Percentiles rank a stretch among this genome's conserved stretches.
Evolutionary conservation across 2,329 filamentous ascomycete genomes (phyloP).

Genomic region (Fusarium azukiicola): DNA sequence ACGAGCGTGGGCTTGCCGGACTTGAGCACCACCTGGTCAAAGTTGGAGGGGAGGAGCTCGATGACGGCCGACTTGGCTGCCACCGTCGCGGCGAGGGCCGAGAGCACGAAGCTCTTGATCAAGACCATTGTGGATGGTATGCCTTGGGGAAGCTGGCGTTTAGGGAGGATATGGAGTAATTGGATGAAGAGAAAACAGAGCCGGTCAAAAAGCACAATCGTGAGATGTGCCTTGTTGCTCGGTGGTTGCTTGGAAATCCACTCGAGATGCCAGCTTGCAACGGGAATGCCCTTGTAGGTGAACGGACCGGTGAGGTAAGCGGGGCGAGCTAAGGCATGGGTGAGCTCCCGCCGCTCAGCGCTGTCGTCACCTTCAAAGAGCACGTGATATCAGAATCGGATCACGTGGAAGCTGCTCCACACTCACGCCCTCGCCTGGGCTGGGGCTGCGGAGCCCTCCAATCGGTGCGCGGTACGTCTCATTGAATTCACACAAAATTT

Average conservation of each 20-base stretch:
- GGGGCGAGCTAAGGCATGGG: slow-evolving; percentile 43
- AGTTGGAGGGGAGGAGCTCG: slow-evolving; percentile 94
- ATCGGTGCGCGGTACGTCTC: slow-evolving; percentile 57
- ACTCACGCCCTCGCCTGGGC: slow-evolving; percentile 46
- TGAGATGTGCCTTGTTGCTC: slow-evolving; percentile 36
- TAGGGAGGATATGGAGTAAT: not conserved
- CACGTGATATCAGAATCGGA: slow-evolving; percentile 15
- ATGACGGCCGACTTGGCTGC: slow-evolving; percentile 91
- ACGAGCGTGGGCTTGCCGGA: slow-evolving; percentile 97
- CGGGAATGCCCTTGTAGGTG: slow-evolving; percentile 43
- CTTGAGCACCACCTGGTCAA: slow-evolving; percentile 93
- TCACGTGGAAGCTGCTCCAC: slow-evolving; percentile 45
- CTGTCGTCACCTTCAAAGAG: slow-evolving; percentile 29
- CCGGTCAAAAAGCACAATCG: slow-evolving; percentile 33
- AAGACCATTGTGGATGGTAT: slow-evolving; percentile 71
- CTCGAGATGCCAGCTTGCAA: slow-evolving; percentile 59
- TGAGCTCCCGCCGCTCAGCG: slow-evolving; percentile 42
- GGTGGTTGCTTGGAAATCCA: slow-evolving; percentile 53
- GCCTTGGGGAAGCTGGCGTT: slow-evolving; percentile 26
- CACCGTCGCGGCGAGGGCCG: slow-evolving; percentile 75
- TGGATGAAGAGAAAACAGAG: not conserved
- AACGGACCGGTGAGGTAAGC: slow-evolving; percentile 42
- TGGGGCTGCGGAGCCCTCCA: slow-evolving; percentile 64
- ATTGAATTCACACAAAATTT: slow-evolving; percentile 66
- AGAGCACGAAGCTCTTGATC: slow-evolving; percentile 80